A percentile compares a stretch with the other conserved stretches of the same genome.
Evolutionary conservation across 139 green algal species (phyloP).

Genomic region (Volvox africanus): DNA sequence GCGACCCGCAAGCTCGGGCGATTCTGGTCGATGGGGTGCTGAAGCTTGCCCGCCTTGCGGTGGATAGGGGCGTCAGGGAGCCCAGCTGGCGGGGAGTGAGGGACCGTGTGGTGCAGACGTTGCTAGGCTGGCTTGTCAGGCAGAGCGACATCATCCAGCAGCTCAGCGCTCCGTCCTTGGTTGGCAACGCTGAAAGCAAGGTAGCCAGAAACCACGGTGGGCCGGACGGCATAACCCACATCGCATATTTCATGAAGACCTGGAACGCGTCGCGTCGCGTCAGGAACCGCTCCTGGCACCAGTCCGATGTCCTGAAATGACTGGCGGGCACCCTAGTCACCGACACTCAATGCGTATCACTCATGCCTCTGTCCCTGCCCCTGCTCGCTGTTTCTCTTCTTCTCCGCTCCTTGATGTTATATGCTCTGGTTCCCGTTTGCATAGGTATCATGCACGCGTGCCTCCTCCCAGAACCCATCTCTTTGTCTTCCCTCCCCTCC

Average conservation of each 20-base stretch:
- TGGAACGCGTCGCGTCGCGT: too few species aligned
- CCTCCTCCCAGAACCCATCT: background rate
- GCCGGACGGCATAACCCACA: background rate
- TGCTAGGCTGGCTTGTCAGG: background rate
- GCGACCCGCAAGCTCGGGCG: slow-evolving; percentile 12
- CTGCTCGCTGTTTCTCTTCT: too few species aligned
- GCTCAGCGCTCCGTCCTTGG: background rate
- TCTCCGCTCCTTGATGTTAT: too few species aligned
- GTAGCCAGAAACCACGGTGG: background rate
- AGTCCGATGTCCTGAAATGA: too few species aligned
- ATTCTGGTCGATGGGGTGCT: background rate
- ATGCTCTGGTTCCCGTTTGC: too few species aligned
- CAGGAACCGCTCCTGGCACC: too few species aligned
- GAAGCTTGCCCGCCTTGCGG: slow-evolving; percentile 16
- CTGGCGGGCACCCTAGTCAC: too few species aligned
- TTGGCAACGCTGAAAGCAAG: background rate
- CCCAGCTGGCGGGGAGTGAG: background rate
- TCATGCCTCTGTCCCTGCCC: too few species aligned
- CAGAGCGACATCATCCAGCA: background rate
- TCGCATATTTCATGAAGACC: too few species aligned
- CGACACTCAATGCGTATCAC: too few species aligned
- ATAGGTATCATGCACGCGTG: too few species aligned
- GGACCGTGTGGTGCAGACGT: background rate
- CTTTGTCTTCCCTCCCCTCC: background rate
- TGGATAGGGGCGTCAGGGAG: background rate